These are phyloP conservation scores for Aureobasidium namibiae DNA, from an alignment of 2,329 filamentous ascomycete species.

Conservation along the genomic window DNA sequence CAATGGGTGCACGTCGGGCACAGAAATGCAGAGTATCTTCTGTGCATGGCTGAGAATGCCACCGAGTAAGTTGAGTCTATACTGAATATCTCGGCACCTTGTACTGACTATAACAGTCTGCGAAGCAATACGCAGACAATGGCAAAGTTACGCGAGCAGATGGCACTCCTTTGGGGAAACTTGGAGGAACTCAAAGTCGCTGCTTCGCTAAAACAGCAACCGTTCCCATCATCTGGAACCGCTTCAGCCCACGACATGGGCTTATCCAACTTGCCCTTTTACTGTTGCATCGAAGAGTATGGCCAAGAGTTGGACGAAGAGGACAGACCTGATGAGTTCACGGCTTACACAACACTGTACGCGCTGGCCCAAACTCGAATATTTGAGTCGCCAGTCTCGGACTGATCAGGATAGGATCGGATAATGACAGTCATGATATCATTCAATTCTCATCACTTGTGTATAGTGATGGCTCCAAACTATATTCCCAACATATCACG, in stretches of 20 bases:
- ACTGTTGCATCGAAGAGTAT: constrained; percentile 37
- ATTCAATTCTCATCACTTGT: neutral
- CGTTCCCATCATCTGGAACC: neutral
- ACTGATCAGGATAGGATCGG: neutral
- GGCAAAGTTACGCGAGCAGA: constrained; percentile 52
- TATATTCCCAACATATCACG: neutral
- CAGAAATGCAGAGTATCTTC: constrained; percentile 46
- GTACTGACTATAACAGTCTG: constrained; percentile 39
- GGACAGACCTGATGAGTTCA: constrained; percentile 19
- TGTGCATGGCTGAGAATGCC: constrained; percentile 49
- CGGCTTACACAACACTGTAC: constrained; percentile 27
- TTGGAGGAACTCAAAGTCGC: constrained; percentile 59
- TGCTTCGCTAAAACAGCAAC: constrained; percentile 10
- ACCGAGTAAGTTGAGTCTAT: constrained; percentile 38
- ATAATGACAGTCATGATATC: constrained; percentile 1
- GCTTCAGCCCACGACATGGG: neutral
- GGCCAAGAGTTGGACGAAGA: constrained; percentile 28
- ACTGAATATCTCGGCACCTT: neutral
- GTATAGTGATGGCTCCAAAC: neutral
- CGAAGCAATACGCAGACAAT: constrained; percentile 44
- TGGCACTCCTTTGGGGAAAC: constrained; percentile 80
- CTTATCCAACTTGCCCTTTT: constrained; percentile 36
- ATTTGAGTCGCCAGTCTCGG: neutral
- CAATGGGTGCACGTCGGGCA: constrained; percentile 64
- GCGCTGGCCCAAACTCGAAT: constrained; percentile 18